A percentile compares a stretch with the other conserved stretches of the same genome.
Conservation (phyloP, 768 basidiomycete genomes). For the Royoungia palumana region DNA sequence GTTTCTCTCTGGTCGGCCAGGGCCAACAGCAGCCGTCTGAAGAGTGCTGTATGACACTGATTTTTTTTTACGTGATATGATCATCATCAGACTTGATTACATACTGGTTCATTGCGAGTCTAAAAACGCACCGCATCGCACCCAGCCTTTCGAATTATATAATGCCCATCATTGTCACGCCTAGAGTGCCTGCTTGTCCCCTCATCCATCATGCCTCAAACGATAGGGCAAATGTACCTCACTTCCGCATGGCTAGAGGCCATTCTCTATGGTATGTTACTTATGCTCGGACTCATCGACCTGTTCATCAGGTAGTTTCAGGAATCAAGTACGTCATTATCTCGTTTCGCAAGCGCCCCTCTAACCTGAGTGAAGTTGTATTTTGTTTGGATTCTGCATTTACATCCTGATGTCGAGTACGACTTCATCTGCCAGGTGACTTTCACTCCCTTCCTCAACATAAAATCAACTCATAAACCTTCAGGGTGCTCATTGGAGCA, state of each 20-base stretch:
- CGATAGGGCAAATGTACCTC: conserved; percentile 18
- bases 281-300: neutral
- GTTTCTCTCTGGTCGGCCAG: no score
- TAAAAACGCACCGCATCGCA: no score
- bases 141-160: neutral
- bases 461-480: neutral
- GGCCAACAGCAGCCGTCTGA: no score
- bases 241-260: conserved; percentile 14
- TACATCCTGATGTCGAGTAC: conserved; percentile 2
- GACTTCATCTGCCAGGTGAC: conserved; percentile 6
- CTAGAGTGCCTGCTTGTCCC: neutral
- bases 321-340: conserved; percentile 10
- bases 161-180: neutral
- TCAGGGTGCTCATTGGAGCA: conserved; percentile 10
- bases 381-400: conserved; percentile 12
- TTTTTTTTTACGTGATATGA: no score
- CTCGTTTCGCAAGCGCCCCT: neutral
- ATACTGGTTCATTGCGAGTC: no score
- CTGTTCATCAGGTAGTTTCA: neutral
- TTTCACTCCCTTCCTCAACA: neutral
- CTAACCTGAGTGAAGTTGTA: conserved; percentile 7
- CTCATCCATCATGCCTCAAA: conserved; percentile 5
- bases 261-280: conserved; percentile 14
- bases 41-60: no score
- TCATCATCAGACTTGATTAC: no score